phyloP scores from a whole-genome alignment of 208 protist genomes.

The Trypanosoma brucei region DNA sequence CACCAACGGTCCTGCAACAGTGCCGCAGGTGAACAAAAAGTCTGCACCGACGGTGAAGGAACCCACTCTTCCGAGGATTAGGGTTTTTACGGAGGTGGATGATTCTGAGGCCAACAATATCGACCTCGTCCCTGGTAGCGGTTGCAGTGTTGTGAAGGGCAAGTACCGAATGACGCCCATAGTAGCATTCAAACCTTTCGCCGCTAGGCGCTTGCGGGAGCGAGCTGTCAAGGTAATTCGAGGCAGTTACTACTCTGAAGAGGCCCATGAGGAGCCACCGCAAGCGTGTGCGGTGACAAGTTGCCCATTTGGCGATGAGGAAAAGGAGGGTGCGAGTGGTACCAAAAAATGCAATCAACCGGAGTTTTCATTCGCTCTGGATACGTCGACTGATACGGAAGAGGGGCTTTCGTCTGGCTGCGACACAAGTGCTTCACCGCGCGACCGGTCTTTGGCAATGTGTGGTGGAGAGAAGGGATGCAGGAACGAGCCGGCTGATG shows the following conservation, averaged over 20 bases:
- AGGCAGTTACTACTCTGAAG: conserved; percentile 6
- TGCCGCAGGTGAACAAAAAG: background rate
- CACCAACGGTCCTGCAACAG: background rate
- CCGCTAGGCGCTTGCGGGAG: conserved; percentile 25
- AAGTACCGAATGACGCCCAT: conserved; percentile 44
- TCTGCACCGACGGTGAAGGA: background rate
- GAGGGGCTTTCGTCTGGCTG: background rate
- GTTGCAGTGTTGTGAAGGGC: background rate
- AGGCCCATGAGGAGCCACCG: conserved; percentile 7
- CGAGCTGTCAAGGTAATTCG: conserved; percentile 28
- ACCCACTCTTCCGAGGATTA: conserved; percentile 27
- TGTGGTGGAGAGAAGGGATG: background rate
- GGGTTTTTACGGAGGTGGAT: conserved; percentile 43
- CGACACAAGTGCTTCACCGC: background rate
- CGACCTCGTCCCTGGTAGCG: background rate
- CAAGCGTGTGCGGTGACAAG: background rate
- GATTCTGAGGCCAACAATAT: background rate
- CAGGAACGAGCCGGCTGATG: background rate
- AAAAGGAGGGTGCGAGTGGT: conserved; percentile 4
- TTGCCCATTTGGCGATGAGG: background rate
- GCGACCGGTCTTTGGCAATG: too few species aligned
- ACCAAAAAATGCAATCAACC: background rate
- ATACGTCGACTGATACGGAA: background rate
- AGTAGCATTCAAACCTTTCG: conserved; percentile 46
- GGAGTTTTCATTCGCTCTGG: background rate